These are phyloP conservation scores for Ophiosphaerella narmari DNA, from an alignment of 2,329 filamentous ascomycete genomes.

Conservation along the genomic window DNA sequence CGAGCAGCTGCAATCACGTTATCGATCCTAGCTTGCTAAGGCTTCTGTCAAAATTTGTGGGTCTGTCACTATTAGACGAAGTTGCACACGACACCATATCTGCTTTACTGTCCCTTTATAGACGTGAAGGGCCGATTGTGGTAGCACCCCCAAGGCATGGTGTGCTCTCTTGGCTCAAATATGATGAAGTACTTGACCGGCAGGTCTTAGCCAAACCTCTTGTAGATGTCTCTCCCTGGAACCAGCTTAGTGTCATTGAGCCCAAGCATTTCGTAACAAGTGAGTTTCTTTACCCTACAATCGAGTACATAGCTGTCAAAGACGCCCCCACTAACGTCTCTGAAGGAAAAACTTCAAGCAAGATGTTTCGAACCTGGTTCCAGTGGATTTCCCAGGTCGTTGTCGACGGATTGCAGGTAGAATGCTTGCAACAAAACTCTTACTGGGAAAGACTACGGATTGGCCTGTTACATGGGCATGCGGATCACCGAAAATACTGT, in stretches of 20 bases:
- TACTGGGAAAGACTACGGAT: conserved; percentile 49
- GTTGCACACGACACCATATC: conserved; percentile 33
- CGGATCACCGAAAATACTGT: conserved; percentile 53
- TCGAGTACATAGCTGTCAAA: background rate
- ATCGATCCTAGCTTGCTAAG: conserved; percentile 18
- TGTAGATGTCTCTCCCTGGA: conserved; percentile 31
- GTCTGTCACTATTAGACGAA: conserved; percentile 24
- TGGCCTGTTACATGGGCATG: conserved; percentile 49
- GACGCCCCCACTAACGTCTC: background rate
- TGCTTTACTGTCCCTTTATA: conserved; percentile 27
- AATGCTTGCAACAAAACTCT: conserved; percentile 30
- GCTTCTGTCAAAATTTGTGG: conserved; percentile 25
- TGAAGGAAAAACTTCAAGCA: conserved; percentile 12
- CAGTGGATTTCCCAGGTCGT: conserved; percentile 38
- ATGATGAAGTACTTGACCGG: conserved; percentile 1
- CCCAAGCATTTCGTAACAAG: conserved; percentile 15
- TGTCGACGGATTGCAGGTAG: conserved; percentile 15
- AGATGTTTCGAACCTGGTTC: conserved; percentile 42
- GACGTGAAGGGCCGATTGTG: conserved; percentile 5
- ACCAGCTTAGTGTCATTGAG: conserved; percentile 22
- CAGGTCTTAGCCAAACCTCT: conserved; percentile 10
- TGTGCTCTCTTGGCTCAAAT: conserved; percentile 4
- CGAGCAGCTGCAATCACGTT: conserved; percentile 21
- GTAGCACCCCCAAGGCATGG: conserved; percentile 1
- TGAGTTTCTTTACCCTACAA: background rate